Base-by-base conservation (phyloP, 805 yeast genomes). In the Candida multigemmis region DNA sequence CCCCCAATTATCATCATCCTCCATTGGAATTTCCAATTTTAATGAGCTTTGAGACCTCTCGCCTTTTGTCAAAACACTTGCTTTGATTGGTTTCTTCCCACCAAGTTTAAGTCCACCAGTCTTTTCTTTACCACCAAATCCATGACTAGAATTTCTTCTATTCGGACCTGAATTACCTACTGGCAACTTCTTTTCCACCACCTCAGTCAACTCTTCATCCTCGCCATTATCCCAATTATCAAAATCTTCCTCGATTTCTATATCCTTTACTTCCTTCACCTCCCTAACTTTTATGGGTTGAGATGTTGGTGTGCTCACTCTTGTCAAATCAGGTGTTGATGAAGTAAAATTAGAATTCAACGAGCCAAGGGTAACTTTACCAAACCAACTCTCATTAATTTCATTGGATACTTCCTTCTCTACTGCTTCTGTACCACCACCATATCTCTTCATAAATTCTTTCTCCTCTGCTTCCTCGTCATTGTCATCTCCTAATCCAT, bases 381-480 rank as follows among this genome's bases (percentile, higher is more conserved):
- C 3, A 30, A 23, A 13, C 33, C 34, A 33, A 26, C 30, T 25
- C 22, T 30, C 34, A 32, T 59, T 51, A 35, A 60, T 45, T 3
- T 59, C 53, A n/a, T 52, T 46, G 29, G 60, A 50, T 33, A 61
- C 37, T 15, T 46, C 42, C 0, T 65, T 65, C 7, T 46, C 46
- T 1, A 50, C 45, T 4, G 38, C 42, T 3, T 50, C 33, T 2
- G 55, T 23, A 3, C 59, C 41, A 5, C 56, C 58, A 1, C 53
- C 48, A 31, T 39, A 32, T 22, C 48, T 51, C 10, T 42, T 38
- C 32, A 51, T 53, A 24, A 61, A 61, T 19, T 56, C 56, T 22
- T 44, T 48, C 31, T 60, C 68, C 29, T 60, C 65, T 10, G 35
- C 44, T 15, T 54, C 60, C 26, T 57, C 67, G 20, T 56, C 60